Percentiles rank a stretch among this genome's conserved stretches.
These are phyloP conservation scores for Spirogloea muscicola DNA, from an alignment of 139 green algal genomes.

Conservation along the genomic window DNA sequence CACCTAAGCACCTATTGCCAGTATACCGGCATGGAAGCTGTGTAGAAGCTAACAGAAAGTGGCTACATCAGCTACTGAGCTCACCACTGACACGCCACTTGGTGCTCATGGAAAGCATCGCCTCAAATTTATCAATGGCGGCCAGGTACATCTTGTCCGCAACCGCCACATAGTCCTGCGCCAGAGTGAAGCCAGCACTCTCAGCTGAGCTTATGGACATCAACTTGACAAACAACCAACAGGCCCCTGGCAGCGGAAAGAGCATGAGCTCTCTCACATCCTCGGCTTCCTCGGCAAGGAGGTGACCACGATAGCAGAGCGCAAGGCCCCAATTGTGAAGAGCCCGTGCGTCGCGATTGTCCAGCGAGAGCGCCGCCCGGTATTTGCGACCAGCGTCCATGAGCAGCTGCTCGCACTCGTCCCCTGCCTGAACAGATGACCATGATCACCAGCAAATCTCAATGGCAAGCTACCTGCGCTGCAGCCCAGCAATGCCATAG, in stretches of 20 bases:
- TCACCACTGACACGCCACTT: constrained; percentile 9
- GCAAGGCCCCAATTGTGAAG: constrained; percentile 47
- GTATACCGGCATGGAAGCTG: too few species aligned
- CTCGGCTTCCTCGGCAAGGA: constrained; percentile 23
- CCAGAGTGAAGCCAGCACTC: too few species aligned
- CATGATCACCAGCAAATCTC: too few species aligned
- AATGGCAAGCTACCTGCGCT: too few species aligned
- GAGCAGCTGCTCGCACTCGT: constrained; percentile 45
- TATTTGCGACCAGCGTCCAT: constrained; percentile 41
- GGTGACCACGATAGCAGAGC: constrained; percentile 42
- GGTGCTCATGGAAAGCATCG: constrained; percentile 26
- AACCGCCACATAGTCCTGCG: constrained; percentile 12
- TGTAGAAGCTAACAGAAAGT: too few species aligned
- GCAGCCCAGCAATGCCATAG: too few species aligned
- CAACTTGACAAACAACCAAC: too few species aligned
- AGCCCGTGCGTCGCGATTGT: constrained; percentile 37
- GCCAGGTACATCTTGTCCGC: constrained; percentile 38
- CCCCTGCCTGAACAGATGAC: too few species aligned
- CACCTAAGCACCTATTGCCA: too few species aligned
- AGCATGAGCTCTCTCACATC: too few species aligned
- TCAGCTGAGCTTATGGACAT: too few species aligned
- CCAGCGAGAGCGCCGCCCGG: constrained; percentile 17
- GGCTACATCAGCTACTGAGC: constrained; percentile 11
- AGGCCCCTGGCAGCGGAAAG: too few species aligned
- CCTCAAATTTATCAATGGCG: constrained; percentile 42